A percentile compares a stretch with the other conserved stretches of the same genome.
Conservation (phyloP, 257 asterid species). For the Scutellaria barbata region DNA sequence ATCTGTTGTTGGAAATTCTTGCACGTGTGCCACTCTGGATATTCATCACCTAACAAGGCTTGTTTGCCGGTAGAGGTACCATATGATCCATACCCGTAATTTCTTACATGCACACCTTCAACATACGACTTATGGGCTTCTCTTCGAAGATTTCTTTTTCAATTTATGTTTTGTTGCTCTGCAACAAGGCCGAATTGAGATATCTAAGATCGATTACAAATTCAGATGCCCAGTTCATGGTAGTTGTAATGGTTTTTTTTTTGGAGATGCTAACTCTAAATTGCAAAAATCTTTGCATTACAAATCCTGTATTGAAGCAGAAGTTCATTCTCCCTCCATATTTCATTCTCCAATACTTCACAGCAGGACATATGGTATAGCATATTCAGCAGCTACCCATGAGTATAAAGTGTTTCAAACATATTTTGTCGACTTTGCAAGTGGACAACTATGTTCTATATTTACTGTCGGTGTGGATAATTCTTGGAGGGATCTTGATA, state of each 20-base stretch:
- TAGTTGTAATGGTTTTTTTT: conserved; percentile 13
- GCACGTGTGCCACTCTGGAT: background rate
- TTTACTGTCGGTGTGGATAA: conserved; percentile 1
- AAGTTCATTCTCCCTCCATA: background rate
- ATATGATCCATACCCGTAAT: background rate
- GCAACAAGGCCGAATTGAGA: no score
- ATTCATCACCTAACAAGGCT: background rate
- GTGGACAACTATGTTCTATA: background rate
- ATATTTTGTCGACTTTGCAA: no score
- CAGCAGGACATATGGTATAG: background rate
- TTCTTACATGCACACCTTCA: background rate
- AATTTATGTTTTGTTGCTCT: no score
- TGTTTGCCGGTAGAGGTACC: conserved; percentile 4
- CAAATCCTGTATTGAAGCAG: background rate
- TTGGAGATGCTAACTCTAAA: background rate
- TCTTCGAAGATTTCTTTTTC: background rate
- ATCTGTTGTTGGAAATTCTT: background rate
- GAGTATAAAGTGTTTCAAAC: conserved; percentile 20
- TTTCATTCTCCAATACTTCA: background rate
- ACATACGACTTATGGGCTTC: background rate
- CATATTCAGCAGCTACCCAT: background rate
- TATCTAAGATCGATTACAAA: background rate
- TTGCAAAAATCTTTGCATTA: background rate
- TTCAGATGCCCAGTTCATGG: background rate
- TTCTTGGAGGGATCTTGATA: background rate